phyloP scores from a whole-genome alignment of 2,329 filamentous ascomycete species.

The Apiospora kogelbergensis region DNA sequence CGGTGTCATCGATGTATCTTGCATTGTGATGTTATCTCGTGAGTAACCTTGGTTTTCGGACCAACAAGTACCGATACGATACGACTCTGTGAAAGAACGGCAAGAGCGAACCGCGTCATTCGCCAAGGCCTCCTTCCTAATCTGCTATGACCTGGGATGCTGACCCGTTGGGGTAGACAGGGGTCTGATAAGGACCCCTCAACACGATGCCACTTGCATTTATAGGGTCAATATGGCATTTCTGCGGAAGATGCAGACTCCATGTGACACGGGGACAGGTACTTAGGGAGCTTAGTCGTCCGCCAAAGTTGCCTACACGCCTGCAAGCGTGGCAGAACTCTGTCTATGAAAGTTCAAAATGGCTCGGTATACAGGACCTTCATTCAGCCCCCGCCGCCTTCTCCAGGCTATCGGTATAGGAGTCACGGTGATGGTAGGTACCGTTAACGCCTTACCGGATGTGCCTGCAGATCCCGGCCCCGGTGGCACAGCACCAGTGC shows the following conservation, averaged over 20 bases:
- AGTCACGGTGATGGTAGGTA: constrained; percentile 14
- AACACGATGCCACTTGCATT: not conserved
- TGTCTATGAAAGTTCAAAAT: not conserved
- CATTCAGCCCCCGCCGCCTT: not conserved
- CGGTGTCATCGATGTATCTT: not conserved
- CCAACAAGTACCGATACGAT: not conserved
- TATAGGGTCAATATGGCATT: not conserved
- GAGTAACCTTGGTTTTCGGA: not conserved
- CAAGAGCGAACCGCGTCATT: not conserved
- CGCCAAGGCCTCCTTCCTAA: not conserved
- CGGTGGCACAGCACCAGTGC: constrained; percentile 30
- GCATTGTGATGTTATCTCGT: too few relatives aligned
- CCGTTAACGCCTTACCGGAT: not conserved
- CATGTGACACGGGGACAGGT: not conserved
- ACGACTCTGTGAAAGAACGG: not conserved
- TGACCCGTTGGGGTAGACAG: constrained; percentile 1
- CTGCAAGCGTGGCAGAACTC: not conserved
- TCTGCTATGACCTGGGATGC: not conserved
- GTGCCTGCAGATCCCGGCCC: constrained; percentile 25
- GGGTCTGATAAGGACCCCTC: constrained; percentile 15
- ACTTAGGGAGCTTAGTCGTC: not conserved
- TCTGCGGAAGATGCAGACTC: too few relatives aligned
- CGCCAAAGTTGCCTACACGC: not conserved
- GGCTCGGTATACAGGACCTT: not conserved
- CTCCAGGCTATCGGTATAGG: not conserved